phyloP scores from a whole-genome alignment of 2,329 filamentous ascomycete genomes.

The Xylaria sp. region DNA sequence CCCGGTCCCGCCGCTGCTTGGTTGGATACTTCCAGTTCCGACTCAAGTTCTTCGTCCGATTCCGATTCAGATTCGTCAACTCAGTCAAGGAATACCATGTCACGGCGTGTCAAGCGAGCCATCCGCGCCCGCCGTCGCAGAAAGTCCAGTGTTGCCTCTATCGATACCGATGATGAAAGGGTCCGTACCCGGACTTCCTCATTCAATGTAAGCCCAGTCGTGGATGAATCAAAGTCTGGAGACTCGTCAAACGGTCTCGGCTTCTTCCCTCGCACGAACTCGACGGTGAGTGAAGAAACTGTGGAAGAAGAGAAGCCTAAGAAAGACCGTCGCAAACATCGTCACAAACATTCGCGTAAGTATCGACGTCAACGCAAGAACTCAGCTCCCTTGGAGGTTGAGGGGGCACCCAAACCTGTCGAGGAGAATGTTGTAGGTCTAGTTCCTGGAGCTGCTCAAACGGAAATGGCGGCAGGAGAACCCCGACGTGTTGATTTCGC shows the following conservation, averaged over 20 bases:
- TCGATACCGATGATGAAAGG: constrained; percentile 60
- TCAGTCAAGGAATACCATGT: constrained; percentile 69
- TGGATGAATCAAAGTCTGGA: constrained; percentile 54
- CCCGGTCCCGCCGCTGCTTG: constrained; percentile 86
- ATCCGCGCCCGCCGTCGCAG: constrained; percentile 76
- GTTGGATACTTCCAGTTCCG: constrained; percentile 75
- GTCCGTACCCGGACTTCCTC: constrained; percentile 54
- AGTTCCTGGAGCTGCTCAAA: constrained; percentile 36
- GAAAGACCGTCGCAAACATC: constrained; percentile 52
- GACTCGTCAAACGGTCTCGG: constrained; percentile 51
- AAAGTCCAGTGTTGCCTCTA: constrained; percentile 80
- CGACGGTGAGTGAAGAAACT: constrained; percentile 56
- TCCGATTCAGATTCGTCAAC: constrained; percentile 78
- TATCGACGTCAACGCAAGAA: constrained; percentile 49
- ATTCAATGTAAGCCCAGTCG: constrained; percentile 50
- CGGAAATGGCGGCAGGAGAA: constrained; percentile 50
- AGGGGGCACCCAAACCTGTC: constrained; percentile 35
- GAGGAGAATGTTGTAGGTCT: constrained; percentile 49
- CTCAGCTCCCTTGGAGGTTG: constrained; percentile 37
- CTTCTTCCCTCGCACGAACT: constrained; percentile 51
- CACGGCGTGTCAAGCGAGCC: constrained; percentile 78
- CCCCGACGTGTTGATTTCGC: constrained; percentile 70
- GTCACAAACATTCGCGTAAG: constrained; percentile 55
- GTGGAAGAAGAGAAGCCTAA: constrained; percentile 54
- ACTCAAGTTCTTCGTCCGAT: constrained; percentile 64